Evolutionary conservation across 495 filamentous ascomycete species (phyloP).

Genomic region (Clohesyomyces aquaticus): DNA sequence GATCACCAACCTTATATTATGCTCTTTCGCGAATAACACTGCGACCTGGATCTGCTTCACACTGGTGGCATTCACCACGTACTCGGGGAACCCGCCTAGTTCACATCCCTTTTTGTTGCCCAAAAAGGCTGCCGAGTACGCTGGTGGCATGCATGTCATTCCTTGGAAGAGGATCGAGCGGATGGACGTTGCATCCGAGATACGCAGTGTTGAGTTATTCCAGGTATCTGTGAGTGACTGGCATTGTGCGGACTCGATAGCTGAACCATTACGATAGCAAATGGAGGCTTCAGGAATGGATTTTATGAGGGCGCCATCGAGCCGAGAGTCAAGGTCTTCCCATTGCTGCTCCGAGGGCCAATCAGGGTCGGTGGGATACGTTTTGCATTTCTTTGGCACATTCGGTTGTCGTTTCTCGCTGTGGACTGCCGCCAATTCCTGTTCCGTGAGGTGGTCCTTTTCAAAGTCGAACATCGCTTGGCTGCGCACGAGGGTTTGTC

Average conservation of each 20-base stretch:
- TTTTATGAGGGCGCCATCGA: neutral
- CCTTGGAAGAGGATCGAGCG: neutral
- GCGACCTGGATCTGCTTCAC: conserved; percentile 61
- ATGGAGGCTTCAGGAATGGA: neutral
- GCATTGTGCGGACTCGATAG: neutral
- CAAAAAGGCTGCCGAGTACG: neutral
- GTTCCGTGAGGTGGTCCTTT: no score
- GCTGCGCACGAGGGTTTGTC: no score
- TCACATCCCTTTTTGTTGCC: conserved; percentile 47
- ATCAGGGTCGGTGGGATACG: neutral
- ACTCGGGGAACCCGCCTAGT: conserved; percentile 60
- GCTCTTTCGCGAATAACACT: conserved; percentile 65
- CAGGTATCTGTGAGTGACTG: neutral
- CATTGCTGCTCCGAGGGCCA: neutral
- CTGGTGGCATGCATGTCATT: neutral
- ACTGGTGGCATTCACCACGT: conserved; percentile 61
- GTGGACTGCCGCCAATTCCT: no score
- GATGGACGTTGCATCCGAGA: neutral
- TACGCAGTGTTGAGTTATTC: neutral
- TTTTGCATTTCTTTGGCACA: neutral
- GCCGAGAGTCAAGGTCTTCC: neutral
- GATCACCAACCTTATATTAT: conserved; percentile 62
- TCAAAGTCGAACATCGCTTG: no score
- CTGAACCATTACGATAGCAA: neutral
- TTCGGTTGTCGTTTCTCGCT: neutral